Base-by-base conservation (phyloP, 2,329 filamentous ascomycete genomes). In the Pestalotiopsis sp. region DNA sequence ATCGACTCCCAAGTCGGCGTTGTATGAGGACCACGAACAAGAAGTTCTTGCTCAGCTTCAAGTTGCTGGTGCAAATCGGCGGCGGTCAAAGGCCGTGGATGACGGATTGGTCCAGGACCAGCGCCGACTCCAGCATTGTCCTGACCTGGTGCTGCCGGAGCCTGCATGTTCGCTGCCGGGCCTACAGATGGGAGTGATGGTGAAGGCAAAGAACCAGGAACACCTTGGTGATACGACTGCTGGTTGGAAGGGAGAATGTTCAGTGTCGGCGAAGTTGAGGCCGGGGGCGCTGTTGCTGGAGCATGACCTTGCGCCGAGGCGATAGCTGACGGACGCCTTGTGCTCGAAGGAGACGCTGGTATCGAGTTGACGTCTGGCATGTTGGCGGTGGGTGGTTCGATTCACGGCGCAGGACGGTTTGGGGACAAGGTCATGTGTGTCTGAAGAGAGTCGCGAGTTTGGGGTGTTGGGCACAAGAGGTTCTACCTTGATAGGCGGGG, bases 11-110 rank as follows among this genome's bases (percentile, higher is more conserved):
- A 17, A 52, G 7, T 12, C 2, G 13, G 13, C 17, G 13, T 5
- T n/a, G 9, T 12, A 39, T 4, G 3, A 38, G 55, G 5, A 23
- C 45, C 45, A 82, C 90, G 72, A 86, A 96, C 95, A 75, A 98
- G 92, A 45, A 94, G 93, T 80, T 98, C 95, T 75, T 98, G 95
- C 78, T 98, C 95, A 80, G 97, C 96, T 81, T 98, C 95, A 31
- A 98, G 86, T 82, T 97, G 90, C 69, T 93, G 86, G 79, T 98
- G 94, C 70, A 98, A 86, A 79, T 98, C 95, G 3, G 94, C 92
- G 1, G 94, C 91, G 0, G 95, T 98, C 78, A 98, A 83, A 3
- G 95, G 95, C 45, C 93, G 88, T 5, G 95, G 95, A 79, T 97
- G 95, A 71, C 95, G 89, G 74, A 97, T 82, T 3, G 95, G 95